Conservation (phyloP, 2,329 filamentous ascomycete species). For the Diaporthe sp. region DNA sequence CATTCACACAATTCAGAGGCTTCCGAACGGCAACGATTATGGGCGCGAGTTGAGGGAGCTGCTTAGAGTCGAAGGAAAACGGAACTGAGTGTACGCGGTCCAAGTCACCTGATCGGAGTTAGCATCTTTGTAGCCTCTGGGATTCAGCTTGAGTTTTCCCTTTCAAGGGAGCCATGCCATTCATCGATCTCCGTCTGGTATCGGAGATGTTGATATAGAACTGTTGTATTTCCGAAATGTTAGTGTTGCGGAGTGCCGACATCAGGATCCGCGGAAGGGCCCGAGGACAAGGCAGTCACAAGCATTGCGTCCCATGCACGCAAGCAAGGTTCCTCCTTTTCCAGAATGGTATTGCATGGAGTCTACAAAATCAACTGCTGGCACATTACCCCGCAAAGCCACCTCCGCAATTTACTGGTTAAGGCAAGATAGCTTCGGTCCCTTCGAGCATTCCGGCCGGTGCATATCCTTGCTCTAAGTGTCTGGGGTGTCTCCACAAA, state of each 20-base stretch:
- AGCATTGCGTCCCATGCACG: background rate
- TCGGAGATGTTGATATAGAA: background rate
- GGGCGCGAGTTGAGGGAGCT: slow-evolving; percentile 66
- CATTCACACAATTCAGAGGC: slow-evolving; percentile 80
- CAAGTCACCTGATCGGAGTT: background rate
- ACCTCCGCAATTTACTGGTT: background rate
- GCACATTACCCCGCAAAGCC: background rate
- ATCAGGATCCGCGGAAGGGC: background rate
- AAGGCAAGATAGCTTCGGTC: slow-evolving; percentile 1
- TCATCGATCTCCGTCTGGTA: too few species aligned
- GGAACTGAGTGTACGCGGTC: background rate
- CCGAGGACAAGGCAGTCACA: background rate
- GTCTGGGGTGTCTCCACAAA: background rate
- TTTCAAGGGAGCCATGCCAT: background rate
- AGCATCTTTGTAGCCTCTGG: background rate
- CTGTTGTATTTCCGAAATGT: background rate
- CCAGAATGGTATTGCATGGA: background rate
- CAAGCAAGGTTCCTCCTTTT: background rate
- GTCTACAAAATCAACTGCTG: background rate
- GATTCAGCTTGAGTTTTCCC: too few species aligned
- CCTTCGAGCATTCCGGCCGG: slow-evolving; percentile 1
- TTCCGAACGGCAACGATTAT: slow-evolving; percentile 84
- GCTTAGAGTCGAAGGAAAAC: slow-evolving; percentile 44
- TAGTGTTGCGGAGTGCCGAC: background rate
- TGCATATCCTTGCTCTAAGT: background rate